Evolutionary conservation across 305 asterid species (phyloP).

Genomic region (Caryopteris hybrid): DNA sequence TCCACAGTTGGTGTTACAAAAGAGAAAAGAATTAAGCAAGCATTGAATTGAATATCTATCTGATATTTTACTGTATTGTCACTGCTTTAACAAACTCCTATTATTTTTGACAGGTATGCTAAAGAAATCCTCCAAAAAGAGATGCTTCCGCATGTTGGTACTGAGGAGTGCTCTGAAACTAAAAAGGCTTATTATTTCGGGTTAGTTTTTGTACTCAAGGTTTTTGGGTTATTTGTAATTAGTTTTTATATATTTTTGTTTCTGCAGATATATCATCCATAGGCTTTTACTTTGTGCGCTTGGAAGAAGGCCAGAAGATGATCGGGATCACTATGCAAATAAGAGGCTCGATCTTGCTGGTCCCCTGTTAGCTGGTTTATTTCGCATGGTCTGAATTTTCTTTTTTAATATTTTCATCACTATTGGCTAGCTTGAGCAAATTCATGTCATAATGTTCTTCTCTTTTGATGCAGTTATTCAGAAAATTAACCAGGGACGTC

Average conservation of each 20-base stretch:
- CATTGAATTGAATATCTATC: neutral
- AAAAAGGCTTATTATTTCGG: conserved; percentile 90
- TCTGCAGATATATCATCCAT: conserved; percentile 67
- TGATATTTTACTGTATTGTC: neutral
- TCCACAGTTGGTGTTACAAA: conserved; percentile 81
- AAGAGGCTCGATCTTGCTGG: conserved; percentile 95
- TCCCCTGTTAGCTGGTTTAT: conserved; percentile 49
- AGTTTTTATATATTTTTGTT: neutral
- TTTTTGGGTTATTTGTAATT: neutral
- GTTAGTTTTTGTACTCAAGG: conserved; percentile 28
- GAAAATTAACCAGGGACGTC: conserved; percentile 85
- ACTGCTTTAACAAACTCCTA: neutral
- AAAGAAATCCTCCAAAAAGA: conserved; percentile 81
- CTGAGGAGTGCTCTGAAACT: conserved; percentile 67
- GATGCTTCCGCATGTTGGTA: conserved; percentile 93
- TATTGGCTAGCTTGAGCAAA: neutral
- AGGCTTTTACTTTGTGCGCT: conserved; percentile 76
- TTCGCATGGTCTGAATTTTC: conserved; percentile 43
- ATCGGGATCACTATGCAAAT: conserved; percentile 91
- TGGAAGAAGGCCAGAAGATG: conserved; percentile 85
- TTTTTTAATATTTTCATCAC: neutral
- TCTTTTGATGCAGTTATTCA: conserved; percentile 56
- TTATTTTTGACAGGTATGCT: conserved; percentile 52
- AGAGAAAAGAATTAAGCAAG: conserved; percentile 84
- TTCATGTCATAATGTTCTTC: neutral